phyloP scores from a whole-genome alignment of 352 stramenopile species.

The Pythium insidiosum region DNA sequence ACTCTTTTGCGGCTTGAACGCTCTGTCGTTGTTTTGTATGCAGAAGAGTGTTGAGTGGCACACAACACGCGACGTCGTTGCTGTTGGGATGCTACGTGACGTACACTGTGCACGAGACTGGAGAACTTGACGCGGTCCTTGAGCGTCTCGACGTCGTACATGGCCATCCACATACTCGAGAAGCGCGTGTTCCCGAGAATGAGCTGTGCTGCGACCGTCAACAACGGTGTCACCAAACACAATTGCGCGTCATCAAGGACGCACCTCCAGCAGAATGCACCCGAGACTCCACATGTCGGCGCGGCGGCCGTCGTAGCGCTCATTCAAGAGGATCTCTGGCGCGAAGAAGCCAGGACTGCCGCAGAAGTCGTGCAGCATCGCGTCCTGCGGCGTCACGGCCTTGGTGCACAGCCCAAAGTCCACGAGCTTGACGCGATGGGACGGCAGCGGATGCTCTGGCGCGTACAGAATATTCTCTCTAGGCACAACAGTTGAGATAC shows the following conservation, averaged over 20 bases:
- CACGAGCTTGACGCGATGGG: conserved; percentile 56
- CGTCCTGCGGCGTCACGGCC: conserved; percentile 20
- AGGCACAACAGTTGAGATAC: neutral
- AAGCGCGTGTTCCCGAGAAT: conserved; percentile 73
- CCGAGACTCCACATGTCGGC: conserved; percentile 84
- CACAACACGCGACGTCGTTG: too few species aligned
- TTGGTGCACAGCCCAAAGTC: conserved; percentile 78
- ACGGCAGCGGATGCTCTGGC: conserved; percentile 10
- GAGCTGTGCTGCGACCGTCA: conserved; percentile 24
- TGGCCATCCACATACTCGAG: conserved; percentile 78
- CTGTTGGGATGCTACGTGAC: too few species aligned
- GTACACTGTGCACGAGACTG: too few species aligned
- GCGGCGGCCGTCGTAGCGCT: conserved; percentile 62
- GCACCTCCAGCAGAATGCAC: conserved; percentile 77
- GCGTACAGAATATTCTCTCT: conserved; percentile 72
- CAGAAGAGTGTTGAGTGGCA: too few species aligned
- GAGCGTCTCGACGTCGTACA: conserved; percentile 71
- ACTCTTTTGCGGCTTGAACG: conserved; percentile 17
- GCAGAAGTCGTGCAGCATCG: conserved; percentile 62
- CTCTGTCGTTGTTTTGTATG: too few species aligned
- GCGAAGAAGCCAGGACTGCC: conserved; percentile 82
- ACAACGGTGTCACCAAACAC: neutral
- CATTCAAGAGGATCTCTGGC: conserved; percentile 61
- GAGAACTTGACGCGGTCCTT: conserved; percentile 49
- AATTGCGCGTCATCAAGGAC: neutral